These are phyloP conservation scores for Phytophthora colocasiae DNA, from an alignment of 352 stramenopile species.

Conservation along the genomic window DNA sequence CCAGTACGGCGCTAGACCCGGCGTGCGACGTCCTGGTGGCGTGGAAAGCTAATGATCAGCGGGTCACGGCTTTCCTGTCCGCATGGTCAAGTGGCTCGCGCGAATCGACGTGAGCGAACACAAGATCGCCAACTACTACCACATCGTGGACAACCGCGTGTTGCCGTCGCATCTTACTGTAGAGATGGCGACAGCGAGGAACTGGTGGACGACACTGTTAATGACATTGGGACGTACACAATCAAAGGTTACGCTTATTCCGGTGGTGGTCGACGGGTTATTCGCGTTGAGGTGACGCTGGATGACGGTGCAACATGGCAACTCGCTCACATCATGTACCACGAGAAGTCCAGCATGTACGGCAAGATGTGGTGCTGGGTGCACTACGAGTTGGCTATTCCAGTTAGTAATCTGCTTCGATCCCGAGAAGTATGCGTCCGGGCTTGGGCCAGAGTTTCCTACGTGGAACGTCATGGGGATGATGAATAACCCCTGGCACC, in stretches of 20 bases:
- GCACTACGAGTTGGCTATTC: conserved; percentile 86
- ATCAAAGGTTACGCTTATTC: conserved; percentile 93
- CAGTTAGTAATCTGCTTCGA: conserved; percentile 68
- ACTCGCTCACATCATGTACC: conserved; percentile 59
- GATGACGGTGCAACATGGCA: conserved; percentile 91
- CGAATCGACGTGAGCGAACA: conserved; percentile 85
- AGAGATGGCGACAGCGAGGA: conserved; percentile 82
- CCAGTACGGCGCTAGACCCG: conserved; percentile 88
- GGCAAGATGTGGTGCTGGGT: conserved; percentile 96
- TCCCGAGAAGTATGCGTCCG: conserved; percentile 88
- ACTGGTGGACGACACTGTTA: conserved; percentile 78
- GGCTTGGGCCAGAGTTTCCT: conserved; percentile 88
- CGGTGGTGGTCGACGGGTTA: conserved; percentile 90
- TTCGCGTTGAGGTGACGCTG: conserved; percentile 91
- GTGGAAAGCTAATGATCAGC: conserved; percentile 92
- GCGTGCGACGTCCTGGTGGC: conserved; percentile 92
- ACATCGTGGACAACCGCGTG: conserved; percentile 96
- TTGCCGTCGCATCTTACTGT: conserved; percentile 90
- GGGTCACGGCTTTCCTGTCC: conserved; percentile 93
- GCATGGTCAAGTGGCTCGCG: conserved; percentile 95
- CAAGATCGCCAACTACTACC: conserved; percentile 91
- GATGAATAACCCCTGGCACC: conserved; percentile 92
- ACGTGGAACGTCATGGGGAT: conserved; percentile 98
- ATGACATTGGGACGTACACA: conserved; percentile 64
- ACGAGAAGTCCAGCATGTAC: conserved; percentile 86